phyloP scores from a whole-genome alignment of 1,139 yeast species.

The Hansenula sp. region DNA sequence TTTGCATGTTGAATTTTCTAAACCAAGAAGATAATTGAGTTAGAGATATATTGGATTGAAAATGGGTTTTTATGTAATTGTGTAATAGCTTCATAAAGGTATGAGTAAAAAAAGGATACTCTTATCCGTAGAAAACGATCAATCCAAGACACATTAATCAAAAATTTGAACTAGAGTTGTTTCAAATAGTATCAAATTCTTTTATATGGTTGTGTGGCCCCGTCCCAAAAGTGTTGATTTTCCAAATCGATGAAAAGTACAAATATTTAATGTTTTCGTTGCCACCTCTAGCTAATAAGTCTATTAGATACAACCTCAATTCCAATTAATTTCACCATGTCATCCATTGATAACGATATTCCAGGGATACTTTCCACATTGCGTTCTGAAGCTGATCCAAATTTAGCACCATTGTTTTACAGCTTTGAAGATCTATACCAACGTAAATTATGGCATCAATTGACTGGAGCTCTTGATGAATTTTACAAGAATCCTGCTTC shows the following conservation, averaged over 20 bases:
- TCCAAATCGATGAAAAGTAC: neutral
- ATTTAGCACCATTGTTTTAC: conserved; percentile 61
- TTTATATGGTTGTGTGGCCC: neutral
- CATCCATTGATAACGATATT: conserved; percentile 12
- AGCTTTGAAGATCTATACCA: conserved; percentile 85
- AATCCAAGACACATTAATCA: too few species aligned
- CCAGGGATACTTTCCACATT: conserved; percentile 35
- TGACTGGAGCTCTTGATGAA: conserved; percentile 63
- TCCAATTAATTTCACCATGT: neutral
- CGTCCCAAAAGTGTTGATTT: neutral
- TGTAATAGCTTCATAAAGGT: conserved; percentile 1
- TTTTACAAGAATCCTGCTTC: conserved; percentile 53
- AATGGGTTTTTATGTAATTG: neutral
- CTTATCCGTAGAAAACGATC: too few species aligned
- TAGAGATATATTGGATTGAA: neutral
- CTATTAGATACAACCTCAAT: neutral
- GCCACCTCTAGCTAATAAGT: neutral
- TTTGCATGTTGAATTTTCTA: conserved; percentile 65
- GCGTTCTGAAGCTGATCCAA: conserved; percentile 64
- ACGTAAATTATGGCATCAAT: conserved; percentile 76
- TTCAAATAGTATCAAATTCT: too few species aligned
- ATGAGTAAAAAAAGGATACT: neutral
- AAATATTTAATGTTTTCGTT: too few species aligned
- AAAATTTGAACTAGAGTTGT: neutral
- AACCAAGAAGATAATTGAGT: conserved; percentile 26